phyloP scores from a whole-genome alignment of 108 stramenopile genomes.

The Cylindrotheca fusiformis region DNA sequence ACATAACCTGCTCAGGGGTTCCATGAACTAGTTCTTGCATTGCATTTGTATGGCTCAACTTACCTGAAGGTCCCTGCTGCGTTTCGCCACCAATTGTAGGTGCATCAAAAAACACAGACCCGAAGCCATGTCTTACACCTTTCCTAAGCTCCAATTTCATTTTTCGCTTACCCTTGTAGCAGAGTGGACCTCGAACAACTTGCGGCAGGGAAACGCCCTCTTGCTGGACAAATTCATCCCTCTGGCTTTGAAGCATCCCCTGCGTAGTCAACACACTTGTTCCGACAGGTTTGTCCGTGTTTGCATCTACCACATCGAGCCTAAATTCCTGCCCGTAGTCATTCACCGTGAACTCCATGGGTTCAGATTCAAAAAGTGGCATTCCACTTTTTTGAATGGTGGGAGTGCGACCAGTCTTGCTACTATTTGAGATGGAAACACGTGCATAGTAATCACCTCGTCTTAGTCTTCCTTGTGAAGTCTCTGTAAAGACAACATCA shows the following conservation, averaged over 20 bases:
- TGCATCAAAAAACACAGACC: no score
- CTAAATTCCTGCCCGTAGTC: slow-evolving; percentile 78
- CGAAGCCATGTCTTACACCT: slow-evolving; percentile 50
- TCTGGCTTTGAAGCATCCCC: slow-evolving; percentile 70
- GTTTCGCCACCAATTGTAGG: no score
- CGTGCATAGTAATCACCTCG: slow-evolving; percentile 81
- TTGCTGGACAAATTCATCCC: slow-evolving; percentile 44
- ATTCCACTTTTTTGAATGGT: slow-evolving; percentile 64
- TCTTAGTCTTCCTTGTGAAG: slow-evolving; percentile 26
- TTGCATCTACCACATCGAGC: slow-evolving; percentile 75
- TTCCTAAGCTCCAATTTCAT: slow-evolving; percentile 54
- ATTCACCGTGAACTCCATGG: slow-evolving; percentile 55
- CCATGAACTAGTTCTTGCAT: no score
- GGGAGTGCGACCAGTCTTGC: slow-evolving; percentile 50
- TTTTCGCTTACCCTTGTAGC: slow-evolving; percentile 14
- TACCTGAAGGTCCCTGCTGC: no score
- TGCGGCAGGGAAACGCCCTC: slow-evolving; percentile 36
- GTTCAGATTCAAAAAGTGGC: slow-evolving; percentile 66
- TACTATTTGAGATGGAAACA: slow-evolving; percentile 42
- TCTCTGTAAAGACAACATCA: slow-evolving; percentile 22
- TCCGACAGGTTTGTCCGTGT: slow-evolving; percentile 68
- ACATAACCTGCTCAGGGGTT: background rate
- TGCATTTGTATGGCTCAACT: no score
- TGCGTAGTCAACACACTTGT: slow-evolving; percentile 64
- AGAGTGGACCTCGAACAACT: slow-evolving; percentile 31